Evolutionary conservation across 2,329 filamentous ascomycete genomes (phyloP), one percentile per base, ranked within the genome.

Genomic region (Stromatinia cepivora): DNA sequence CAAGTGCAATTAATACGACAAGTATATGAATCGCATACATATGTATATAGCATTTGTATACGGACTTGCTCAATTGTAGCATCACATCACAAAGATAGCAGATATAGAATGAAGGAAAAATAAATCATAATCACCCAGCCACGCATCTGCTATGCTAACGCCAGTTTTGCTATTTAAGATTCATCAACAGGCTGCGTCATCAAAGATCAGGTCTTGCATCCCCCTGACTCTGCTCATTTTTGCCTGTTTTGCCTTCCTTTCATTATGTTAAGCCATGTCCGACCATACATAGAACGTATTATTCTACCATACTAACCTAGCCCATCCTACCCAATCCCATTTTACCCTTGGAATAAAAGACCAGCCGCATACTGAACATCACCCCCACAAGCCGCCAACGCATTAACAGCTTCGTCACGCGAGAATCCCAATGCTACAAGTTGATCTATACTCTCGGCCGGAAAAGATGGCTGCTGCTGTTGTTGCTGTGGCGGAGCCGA

Each of bases 361-460:
- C 90, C 89, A 59, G 93, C 94, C n/a, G 94, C 94, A 72, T 90
- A 88, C 72, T 98, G 92, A 10, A 97, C 87, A 76, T 98, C 92
- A 28, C 95, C 94, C 28, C 89, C 89, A 22, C 92, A 92, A 42
- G 92, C 92, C 76, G 93, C 88, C 65, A 99, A 82, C 3, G 94
- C 93, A 70, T 90, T 88, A 66, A 95, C 85, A 0, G 94, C 94
- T 74, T 92, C 86, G 71, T 91, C 86, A 66, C 90, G 85, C 2
- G 89, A 87, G 73, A 95, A 93, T 0, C 94, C 94, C 73, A 98
- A 84, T 59, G 88, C 86, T 61, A 91, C 85, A 50, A 98, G 86
- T 76, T 90, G 90, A 65, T 92, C 87, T 68, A 98, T 88, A 45
- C 90, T 85, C 72, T 90, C 88, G 63, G 88, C 86, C 46, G 78